Evolutionary conservation across 371 early-diverging fungal genomes (phyloP).

Genomic region (Syncephalis plumigaleata): DNA sequence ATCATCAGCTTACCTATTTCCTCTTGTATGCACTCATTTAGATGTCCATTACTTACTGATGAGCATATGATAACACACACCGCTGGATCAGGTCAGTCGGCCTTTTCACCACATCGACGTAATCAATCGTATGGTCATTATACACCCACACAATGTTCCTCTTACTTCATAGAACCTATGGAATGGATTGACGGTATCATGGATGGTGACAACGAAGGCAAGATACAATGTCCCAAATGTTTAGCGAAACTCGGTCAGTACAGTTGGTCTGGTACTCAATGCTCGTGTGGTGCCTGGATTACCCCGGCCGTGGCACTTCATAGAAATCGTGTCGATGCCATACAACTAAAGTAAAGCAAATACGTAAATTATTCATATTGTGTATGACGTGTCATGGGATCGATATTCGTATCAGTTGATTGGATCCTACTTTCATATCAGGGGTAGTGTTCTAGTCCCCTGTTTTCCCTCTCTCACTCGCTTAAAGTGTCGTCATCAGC

Average conservation of each 20-base stretch:
- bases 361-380: too few species aligned
- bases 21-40: too few species aligned
- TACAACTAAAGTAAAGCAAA: not conserved
- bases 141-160: conserved; percentile 38
- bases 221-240: conserved; percentile 72
- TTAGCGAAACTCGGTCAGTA: conserved; percentile 63
- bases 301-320: conserved; percentile 73
- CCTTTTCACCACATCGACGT: conserved; percentile 54
- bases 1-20: not conserved
- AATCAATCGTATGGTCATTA: conserved; percentile 8
- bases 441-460: too few species aligned
- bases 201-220: conserved; percentile 45
- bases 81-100: conserved; percentile 47
- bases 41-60: conserved; percentile 31
- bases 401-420: too few species aligned
- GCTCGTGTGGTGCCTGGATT: conserved; percentile 77
- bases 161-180: conserved; percentile 73
- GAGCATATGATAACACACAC: conserved; percentile 53
- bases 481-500: too few species aligned
- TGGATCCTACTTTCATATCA: too few species aligned
- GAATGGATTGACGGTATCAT: conserved; percentile 53
- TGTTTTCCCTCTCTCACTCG: too few species aligned
- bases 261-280: conserved; percentile 67
- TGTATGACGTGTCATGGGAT: too few species aligned
- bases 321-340: conserved; percentile 9